Evolutionary conservation across 768 basidiomycete genomes (phyloP), one percentile per base, ranked within the genome.

Genomic region (Fistulinella prunicolor): DNA sequence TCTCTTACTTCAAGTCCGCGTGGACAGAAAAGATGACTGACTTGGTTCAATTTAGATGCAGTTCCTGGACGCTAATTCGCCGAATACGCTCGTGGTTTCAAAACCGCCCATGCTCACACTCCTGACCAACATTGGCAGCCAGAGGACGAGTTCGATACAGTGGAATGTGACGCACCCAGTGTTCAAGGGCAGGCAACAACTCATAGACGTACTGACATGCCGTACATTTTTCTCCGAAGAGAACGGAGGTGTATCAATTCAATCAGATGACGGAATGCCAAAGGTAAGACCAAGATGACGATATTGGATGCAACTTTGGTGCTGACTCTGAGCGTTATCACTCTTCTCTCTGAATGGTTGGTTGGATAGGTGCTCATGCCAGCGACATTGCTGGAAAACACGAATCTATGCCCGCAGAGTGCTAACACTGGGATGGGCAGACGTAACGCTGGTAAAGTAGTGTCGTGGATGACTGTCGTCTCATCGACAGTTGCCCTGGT

Each of bases 181-280:
- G 9, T 82, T 74, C 66, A 49, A 61, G 20, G 55, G 62, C 1
- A 66, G 69, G 43, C 72, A 77, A 55, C 59, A 43, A 26, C 66
- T 85, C 8, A 71, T 83, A 26, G 80, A 85, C 50, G 71, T 79
- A 22, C 55, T 84, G 24, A 76, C 73, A 8, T 85, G 83, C 58
- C 66, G 53, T 21, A 58, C 54, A 38, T 55, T 74, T 23, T 54
- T 51, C 2, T 70, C 73, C 8, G 70, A 68, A 46, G 57, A 59
- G 5, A 65, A 68, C 20, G 82, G 79, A 6, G 72, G 70, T 12
- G 59, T 81, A 42, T 60, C 48, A 22, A 66, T 75, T 10, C 53
- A 49, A 19, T 72, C 73, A 16, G 56, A 64, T 21, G 63, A 57
- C 39, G 81, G 81, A 22, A 70, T 72, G 66, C 81, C 81, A 14